Percentiles rank a stretch among this genome's conserved stretches.
phyloP scores from a whole-genome alignment of 2,329 filamentous ascomycete genomes.

The Talaromyces rugulosus region DNA sequence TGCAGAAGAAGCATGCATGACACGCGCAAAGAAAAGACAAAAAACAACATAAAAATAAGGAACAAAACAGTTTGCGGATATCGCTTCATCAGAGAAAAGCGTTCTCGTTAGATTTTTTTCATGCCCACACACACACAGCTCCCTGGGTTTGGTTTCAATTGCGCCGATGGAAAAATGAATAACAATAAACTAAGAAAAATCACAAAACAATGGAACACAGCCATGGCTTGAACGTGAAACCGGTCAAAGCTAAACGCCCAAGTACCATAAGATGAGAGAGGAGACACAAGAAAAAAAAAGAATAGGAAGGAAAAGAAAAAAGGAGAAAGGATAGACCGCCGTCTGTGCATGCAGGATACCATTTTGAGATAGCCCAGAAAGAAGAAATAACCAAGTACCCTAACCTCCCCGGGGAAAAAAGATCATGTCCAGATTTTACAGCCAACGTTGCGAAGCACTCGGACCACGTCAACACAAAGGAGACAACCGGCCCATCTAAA shows the following conservation, averaged over 20 bases:
- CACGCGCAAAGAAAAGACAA: background rate
- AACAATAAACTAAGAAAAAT: background rate
- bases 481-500: constrained; percentile 16
- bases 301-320: background rate
- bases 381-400: constrained; percentile 1
- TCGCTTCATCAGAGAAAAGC: constrained; percentile 7
- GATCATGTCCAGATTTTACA: background rate
- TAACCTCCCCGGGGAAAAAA: background rate
- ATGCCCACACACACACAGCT: constrained; percentile 1
- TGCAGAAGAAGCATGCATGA: background rate
- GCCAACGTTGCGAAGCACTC: background rate
- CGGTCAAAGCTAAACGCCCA: constrained; percentile 3
- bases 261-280: background rate
- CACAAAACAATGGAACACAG: constrained; percentile 4
- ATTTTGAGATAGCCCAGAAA: background rate
- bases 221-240: constrained; percentile 5
- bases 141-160: constrained; percentile 1
- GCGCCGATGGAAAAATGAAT: constrained; percentile 3
- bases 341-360: constrained; percentile 3
- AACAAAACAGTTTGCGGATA: constrained; percentile 3
- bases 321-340: background rate
- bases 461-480: background rate
- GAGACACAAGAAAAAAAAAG: background rate
- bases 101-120: background rate
- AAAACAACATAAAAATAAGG: background rate